Conservation (phyloP, 192 early-diverging fungal genomes). For the Funneliformis geosporum region DNA sequence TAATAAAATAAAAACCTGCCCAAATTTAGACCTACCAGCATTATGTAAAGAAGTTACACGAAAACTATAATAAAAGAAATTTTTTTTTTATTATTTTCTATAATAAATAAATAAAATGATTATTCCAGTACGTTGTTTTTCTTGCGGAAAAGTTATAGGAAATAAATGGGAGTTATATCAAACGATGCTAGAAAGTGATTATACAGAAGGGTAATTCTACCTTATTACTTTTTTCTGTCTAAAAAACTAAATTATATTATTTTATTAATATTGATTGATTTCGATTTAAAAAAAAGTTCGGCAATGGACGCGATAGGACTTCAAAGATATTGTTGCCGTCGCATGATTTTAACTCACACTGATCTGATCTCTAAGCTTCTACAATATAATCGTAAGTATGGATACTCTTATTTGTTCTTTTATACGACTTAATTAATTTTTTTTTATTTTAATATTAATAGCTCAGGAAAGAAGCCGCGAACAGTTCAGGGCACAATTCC, state of each 20-base stretch:
- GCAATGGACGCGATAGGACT: slow-evolving; percentile 73
- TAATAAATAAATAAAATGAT: slow-evolving; percentile 69
- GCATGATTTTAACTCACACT: slow-evolving; percentile 98
- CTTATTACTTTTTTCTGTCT: slow-evolving; percentile 13
- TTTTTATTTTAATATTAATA: not conserved
- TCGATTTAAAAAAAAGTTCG: slow-evolving; percentile 51
- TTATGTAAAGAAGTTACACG: too few species aligned
- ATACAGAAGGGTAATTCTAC: slow-evolving; percentile 70
- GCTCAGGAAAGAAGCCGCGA: slow-evolving; percentile 33
- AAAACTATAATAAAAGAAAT: too few species aligned
- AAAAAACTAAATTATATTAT: not conserved
- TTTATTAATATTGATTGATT: slow-evolving; percentile 11
- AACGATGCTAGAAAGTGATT: slow-evolving; percentile 72
- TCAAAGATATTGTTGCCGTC: slow-evolving; percentile 94
- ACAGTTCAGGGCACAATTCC: slow-evolving; percentile 28
- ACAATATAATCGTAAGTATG: slow-evolving; percentile 78
- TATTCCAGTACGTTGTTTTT: slow-evolving; percentile 98
- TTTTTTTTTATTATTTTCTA: not conserved
- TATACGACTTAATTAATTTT: not conserved
- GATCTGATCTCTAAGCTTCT: slow-evolving; percentile 98
- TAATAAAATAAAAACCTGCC: too few species aligned
- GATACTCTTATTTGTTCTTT: not conserved
- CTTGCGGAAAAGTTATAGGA: slow-evolving; percentile 97
- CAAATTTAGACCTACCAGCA: too few species aligned
- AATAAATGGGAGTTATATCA: slow-evolving; percentile 97